Base-by-base conservation (phyloP, 257 asterid species). In the Solanum ossicruentum region DNA sequence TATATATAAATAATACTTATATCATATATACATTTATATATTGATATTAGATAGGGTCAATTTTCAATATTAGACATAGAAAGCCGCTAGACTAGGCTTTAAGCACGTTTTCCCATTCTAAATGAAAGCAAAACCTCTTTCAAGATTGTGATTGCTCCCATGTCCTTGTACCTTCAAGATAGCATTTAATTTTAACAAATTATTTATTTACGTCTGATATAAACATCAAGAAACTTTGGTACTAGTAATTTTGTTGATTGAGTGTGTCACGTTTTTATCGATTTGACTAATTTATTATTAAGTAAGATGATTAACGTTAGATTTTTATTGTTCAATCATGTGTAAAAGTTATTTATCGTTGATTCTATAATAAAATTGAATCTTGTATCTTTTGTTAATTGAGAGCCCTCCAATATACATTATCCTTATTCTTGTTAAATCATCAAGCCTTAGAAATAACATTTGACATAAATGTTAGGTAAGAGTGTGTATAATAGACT, bases 21-120 rank as follows among this genome's bases (percentile, higher is more conserved):
- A 51, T 36, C 5, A 51, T 15, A 52, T 52, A 52, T 1, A 12
- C 4, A 57, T 57, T 20, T 58, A 58, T 20, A 58, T 58, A 12
- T 21, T 4, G 71, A 63, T 23, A 18, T 12, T 63, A 63, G n/a
- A 16, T 41, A 17, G 18, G 32, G 12, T 71, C 80, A 71, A 43
- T 20, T 71, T 43, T 71, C 32, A 71, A 71, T 71, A 71, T 45
- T 75, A 75, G 3, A 23, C 61, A 23, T 49, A 51, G 82, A 49
- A 75, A 75, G 61, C 82, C 45, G 23, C 45, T 23, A 75, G 45
- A 23, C 45, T 49, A 49, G 82, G 82, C 82, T 75, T 75, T 75
- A 23, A 23, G 82, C 82, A 75, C 82, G 82, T 75, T 75, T 75
- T 15, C 61, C 82, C 61, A 75, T 49, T 75, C 45, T 61, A 15